These are phyloP conservation scores for Cunninghamia lanceolata DNA, from an alignment of 75 land plant species.

Conservation along the genomic window DNA sequence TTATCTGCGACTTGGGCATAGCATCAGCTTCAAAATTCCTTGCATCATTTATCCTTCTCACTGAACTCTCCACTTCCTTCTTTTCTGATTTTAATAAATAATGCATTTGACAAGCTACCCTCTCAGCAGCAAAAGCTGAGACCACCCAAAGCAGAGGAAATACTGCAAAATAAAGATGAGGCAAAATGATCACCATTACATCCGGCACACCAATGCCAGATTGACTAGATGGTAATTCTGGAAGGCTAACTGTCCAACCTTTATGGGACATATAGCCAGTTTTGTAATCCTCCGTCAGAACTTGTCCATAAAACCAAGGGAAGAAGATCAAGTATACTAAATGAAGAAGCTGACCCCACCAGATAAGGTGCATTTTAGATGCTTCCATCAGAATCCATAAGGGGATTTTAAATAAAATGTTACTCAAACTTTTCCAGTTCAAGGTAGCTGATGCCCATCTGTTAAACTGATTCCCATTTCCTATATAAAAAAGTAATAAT, in stretches of 20 bases:
- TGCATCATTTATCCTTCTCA: conserved; percentile 8
- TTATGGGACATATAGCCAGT: conserved; percentile 62
- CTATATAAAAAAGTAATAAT: conserved; percentile 21
- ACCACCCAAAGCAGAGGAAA: conserved; percentile 54
- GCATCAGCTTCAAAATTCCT: neutral
- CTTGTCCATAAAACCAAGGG: conserved; percentile 84
- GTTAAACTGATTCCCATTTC: conserved; percentile 16
- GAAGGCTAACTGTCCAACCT: conserved; percentile 66
- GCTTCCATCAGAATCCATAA: conserved; percentile 39
- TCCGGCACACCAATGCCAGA: conserved; percentile 76
- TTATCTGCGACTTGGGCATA: neutral
- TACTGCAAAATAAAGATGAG: conserved; percentile 67
- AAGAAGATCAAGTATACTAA: conserved; percentile 54
- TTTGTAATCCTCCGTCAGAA: conserved; percentile 51
- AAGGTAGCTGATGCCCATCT: conserved; percentile 18
- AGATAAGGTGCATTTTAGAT: conserved; percentile 27
- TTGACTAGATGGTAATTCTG: neutral
- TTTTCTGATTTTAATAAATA: conserved; percentile 33
- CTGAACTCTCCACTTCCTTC: conserved; percentile 40
- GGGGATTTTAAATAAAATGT: conserved; percentile 9
- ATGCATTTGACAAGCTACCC: conserved; percentile 37
- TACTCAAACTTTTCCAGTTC: conserved; percentile 14
- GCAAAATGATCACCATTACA: conserved; percentile 76
- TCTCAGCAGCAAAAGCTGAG: conserved; percentile 65
- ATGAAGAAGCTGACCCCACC: conserved; percentile 49